Base-by-base conservation (phyloP, 2,329 filamentous ascomycete genomes). In the Ophiosphaerella herpotricha region DNA sequence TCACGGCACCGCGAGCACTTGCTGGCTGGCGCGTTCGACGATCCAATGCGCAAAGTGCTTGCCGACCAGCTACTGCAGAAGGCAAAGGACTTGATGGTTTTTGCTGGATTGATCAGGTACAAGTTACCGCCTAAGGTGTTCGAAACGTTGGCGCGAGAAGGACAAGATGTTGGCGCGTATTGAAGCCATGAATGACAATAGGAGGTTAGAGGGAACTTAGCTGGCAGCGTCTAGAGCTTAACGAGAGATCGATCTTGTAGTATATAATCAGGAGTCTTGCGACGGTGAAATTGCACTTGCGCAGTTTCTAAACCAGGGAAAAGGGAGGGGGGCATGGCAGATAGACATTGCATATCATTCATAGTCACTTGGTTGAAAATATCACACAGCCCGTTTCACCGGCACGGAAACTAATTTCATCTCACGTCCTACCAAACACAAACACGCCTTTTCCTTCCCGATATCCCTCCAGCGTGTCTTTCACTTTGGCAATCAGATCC, bases 51-150 rank as follows among this genome's bases (percentile, higher is more conserved):
- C 76, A 69, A 76, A 78, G 61, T 68, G 41, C 63, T 76, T 72
- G 85, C 87, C 43, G 85, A 88, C 50, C 81, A 88, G 64, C 78
- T 95, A 66, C 84, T 88, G 76, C 85, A 88, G 72, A 90, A 89
- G 77, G 91, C 90, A 34, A 86, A 91, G 73, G 93, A 97, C 74
- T 75, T 97, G 64, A 96, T 94, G 78, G 89, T 94, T 12, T 97
- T 96, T 78, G 93, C 91, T 13, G 93, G 91, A 48, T 85, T 96
- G 81, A 85, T 97, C 68, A 86, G 90, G 68, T 97, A 96, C 76
- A 86, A 94, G 67, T 83, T 97, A 76, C 90, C 91, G 43, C 88
- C 90, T 33, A 84, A 89, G 66, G 82, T 97, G 47, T 93, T 95
- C 75, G 93, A 97, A 78, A 89, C 88, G 56, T 78, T 97, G 67